These are phyloP conservation scores for Leptomonas seymouri DNA, from an alignment of 208 protist genomes.

Conservation along the genomic window DNA sequence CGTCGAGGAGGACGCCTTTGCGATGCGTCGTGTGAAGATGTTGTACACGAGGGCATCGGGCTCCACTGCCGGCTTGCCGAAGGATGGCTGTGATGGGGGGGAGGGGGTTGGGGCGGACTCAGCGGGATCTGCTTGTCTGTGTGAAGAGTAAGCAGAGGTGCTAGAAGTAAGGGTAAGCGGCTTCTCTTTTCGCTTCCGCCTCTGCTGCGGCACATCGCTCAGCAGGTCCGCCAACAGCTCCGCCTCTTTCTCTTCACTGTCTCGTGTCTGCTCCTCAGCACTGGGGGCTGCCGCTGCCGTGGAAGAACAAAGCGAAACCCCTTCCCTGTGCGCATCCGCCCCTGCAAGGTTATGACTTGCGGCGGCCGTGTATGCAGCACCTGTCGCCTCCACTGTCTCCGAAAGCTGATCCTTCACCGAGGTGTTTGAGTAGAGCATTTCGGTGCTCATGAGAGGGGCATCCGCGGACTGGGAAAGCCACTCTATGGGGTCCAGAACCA, in stretches of 20 bases:
- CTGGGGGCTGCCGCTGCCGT: neutral
- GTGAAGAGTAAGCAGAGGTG: neutral
- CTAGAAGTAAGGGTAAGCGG: neutral
- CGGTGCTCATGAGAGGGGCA: conserved; percentile 50
- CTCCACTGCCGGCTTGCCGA: neutral
- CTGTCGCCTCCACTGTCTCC: too few relatives aligned
- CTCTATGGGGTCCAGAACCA: conserved; percentile 57
- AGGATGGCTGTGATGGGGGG: neutral
- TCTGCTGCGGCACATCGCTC: conserved; percentile 17
- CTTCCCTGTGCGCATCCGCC: neutral
- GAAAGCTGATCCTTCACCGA: conserved; percentile 18
- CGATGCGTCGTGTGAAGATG: conserved; percentile 83
- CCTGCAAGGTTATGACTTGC: neutral
- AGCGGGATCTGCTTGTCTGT: neutral
- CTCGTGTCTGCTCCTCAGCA: neutral
- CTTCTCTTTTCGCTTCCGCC: neutral
- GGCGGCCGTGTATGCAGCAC: too few relatives aligned
- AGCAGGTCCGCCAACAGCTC: conserved; percentile 21
- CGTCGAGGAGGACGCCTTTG: conserved; percentile 42
- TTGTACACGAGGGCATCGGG: conserved; percentile 66
- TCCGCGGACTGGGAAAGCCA: conserved; percentile 48
- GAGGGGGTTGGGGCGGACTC: neutral
- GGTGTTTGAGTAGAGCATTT: conserved; percentile 18
- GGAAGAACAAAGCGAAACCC: too few relatives aligned
- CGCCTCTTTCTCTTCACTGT: conserved; percentile 8